Evolutionary conservation across 768 basidiomycete species (phyloP), one percentile per base, ranked within the genome.

Genomic region (Leccinum disarticulatum): DNA sequence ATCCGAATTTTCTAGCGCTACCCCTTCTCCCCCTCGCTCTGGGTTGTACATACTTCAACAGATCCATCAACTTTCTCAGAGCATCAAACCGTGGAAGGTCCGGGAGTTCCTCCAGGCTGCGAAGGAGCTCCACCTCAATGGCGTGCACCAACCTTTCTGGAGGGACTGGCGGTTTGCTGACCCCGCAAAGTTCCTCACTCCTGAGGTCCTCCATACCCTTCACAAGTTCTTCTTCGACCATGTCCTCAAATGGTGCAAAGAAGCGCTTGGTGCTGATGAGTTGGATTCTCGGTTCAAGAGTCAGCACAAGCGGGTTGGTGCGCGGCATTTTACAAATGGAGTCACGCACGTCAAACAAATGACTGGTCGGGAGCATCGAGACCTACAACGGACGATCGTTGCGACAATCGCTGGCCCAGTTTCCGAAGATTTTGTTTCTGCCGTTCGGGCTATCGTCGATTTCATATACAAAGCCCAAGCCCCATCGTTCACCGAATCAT

Each of bases 281-380:
- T 6, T 63, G 1, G 55, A 66, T 38, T 19, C n/a, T 1, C 52
- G 13, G 0, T 66, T 17, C 31, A 2, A 50, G n/a, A 54, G 28
- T 33, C 56, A 60, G 0, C 63, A 66, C 55, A 61, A 58, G 36
- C 17, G 14, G 1, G 17, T 64, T 7, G 75, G 76, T 13, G 58
- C 61, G 53, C 61, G 70, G n/a, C 77, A 79, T 28, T 81, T 80
- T 54, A 58, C 65, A 9, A 68, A 74, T 22, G 77, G 80, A 0
- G 73, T 80, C 7, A 77, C 73, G 6, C 64, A 67, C 8, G 43
- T 80, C 30, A 78, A 79, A 30, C 79, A 80, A 57, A 74, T 77
- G 25, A 79, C 80, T 7, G 77, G 78, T 2, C 55, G 69, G 2
- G 77, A 79, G 28, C 76, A 79, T 53, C 60, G 70, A 0, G 71